Evolutionary conservation across 805 yeast species (phyloP).

Genomic region (Debaryomyces tyrocola): DNA sequence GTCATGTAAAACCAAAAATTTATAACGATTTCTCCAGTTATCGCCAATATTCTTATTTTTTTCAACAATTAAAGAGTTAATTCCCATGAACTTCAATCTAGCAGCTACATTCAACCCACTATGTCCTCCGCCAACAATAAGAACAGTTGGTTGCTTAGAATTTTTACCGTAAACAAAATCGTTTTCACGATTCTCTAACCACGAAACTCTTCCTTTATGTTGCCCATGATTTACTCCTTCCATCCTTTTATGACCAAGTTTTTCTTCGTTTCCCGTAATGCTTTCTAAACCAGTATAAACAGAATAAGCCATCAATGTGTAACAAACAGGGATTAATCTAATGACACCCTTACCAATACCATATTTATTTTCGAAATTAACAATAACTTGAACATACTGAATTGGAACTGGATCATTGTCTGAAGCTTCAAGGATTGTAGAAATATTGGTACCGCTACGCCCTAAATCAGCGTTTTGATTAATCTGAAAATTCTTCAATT

Average conservation of each 20-base stretch:
- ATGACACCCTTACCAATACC: constrained; percentile 35
- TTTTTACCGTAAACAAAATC: constrained; percentile 27
- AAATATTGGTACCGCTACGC: constrained; percentile 25
- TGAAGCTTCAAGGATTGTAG: constrained; percentile 24
- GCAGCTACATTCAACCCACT: constrained; percentile 44
- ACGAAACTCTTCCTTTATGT: constrained; percentile 34
- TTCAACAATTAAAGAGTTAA: constrained; percentile 39
- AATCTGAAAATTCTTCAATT: constrained; percentile 24
- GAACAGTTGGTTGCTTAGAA: constrained; percentile 33
- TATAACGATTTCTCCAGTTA: constrained; percentile 47
- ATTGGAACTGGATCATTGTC: constrained; percentile 24
- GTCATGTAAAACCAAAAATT: constrained; percentile 44
- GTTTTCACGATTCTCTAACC: constrained; percentile 33
- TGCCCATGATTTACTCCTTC: constrained; percentile 41
- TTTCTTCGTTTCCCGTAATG: constrained; percentile 30
- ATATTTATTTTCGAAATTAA: constrained; percentile 26
- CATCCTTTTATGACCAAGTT: constrained; percentile 28
- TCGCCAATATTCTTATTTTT: constrained; percentile 39
- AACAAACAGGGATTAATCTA: constrained; percentile 24
- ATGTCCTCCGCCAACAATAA: constrained; percentile 49
- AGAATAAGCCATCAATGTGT: constrained; percentile 28
- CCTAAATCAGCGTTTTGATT: constrained; percentile 29
- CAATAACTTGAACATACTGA: constrained; percentile 34
- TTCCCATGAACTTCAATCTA: constrained; percentile 39
- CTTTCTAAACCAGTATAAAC: constrained; percentile 35